A percentile compares a stretch with the other conserved stretches of the same genome.
phyloP scores from a whole-genome alignment of 352 stramenopile species.

The Blastocystis sp. region DNA sequence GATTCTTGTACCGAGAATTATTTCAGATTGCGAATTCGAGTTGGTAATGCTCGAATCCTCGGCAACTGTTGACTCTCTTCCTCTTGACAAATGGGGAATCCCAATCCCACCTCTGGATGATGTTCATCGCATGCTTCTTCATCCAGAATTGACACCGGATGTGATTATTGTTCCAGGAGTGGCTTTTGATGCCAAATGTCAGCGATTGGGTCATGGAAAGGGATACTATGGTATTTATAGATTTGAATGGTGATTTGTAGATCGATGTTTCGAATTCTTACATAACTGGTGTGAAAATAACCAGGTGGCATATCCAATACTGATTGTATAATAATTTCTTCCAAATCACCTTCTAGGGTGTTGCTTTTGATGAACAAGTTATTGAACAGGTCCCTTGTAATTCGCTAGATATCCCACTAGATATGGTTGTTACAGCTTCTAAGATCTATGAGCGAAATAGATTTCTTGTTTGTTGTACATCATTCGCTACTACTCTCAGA shows the following conservation, averaged over 20 bases:
- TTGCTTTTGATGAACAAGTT: conserved; percentile 61
- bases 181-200: conserved; percentile 55
- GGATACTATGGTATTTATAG: conserved; percentile 53
- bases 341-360: not conserved
- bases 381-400: conserved; percentile 3
- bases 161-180: conserved; percentile 62
- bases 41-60: conserved; percentile 6
- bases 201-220: conserved; percentile 57
- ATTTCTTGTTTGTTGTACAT: not conserved
- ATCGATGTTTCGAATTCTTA: conserved; percentile 48
- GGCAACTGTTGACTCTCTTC: not conserved
- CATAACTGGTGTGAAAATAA: conserved; percentile 14
- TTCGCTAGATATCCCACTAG: conserved; percentile 26
- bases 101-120: conserved; percentile 45
- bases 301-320: conserved; percentile 6
- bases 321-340: conserved; percentile 13
- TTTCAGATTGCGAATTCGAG: conserved; percentile 49
- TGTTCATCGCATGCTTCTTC: not conserved
- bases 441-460: not conserved
- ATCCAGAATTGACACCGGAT: conserved; percentile 55
- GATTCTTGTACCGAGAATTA: conserved; percentile 44
- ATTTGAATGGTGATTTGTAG: not conserved
- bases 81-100: conserved; percentile 60
- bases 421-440: conserved; percentile 20
- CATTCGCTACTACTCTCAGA: not conserved